phyloP scores from a whole-genome alignment of 2,329 filamentous ascomycete genomes.

The Myriosclerotinia curreyana region DNA sequence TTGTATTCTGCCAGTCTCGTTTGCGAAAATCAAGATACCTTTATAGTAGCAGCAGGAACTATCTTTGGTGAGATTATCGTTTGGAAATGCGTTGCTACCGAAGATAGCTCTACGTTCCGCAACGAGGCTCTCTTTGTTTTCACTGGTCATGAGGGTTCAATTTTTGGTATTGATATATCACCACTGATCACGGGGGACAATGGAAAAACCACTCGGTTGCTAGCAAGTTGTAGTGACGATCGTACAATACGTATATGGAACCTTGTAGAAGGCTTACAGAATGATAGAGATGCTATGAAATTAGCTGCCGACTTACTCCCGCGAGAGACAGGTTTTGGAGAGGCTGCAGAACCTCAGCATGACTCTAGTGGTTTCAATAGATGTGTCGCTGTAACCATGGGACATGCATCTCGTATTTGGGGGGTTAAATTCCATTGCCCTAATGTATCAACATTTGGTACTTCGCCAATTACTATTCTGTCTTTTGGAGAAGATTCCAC shows the following conservation, averaged over 20 bases:
- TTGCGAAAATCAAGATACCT: conserved; percentile 54
- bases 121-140: conserved; percentile 53
- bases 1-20: conserved; percentile 79
- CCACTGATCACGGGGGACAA: conserved; percentile 45
- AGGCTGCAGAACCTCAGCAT: conserved; percentile 37
- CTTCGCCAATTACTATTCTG: conserved; percentile 50
- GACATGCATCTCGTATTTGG: conserved; percentile 89
- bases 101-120: conserved; percentile 21
- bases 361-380: conserved; percentile 42
- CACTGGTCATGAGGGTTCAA: conserved; percentile 80
- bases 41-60: conserved; percentile 83
- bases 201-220: conserved; percentile 52
- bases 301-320: conserved; percentile 12
- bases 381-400: conserved; percentile 72
- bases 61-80: conserved; percentile 92
- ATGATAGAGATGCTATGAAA: conserved; percentile 1
- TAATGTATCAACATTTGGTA: conserved; percentile 18
- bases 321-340: conserved; percentile 63
- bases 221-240: conserved; percentile 94
- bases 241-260: conserved; percentile 87
- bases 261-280: conserved; percentile 43
- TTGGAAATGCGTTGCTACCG: conserved; percentile 66
- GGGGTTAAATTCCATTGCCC: conserved; percentile 62
- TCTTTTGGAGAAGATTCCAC: conserved; percentile 87
- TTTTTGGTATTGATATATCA: conserved; percentile 86